Conservation (phyloP, 108 stramenopile genomes). For the Cyclotella distinguenda region DNA sequence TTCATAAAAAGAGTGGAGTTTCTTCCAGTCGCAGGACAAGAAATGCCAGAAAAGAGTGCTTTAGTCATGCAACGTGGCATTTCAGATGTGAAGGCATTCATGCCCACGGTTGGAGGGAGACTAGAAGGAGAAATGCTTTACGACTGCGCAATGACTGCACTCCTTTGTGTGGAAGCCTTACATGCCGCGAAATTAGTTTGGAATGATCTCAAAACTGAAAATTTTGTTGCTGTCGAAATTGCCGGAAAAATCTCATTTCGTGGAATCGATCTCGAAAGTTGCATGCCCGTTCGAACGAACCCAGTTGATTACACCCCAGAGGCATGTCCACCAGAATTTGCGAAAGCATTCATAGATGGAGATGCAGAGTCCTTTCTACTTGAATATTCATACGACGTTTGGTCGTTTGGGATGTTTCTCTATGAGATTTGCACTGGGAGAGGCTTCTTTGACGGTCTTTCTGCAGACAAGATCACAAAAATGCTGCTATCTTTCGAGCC, state of each 20-base stretch:
- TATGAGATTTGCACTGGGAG: constrained; percentile 75
- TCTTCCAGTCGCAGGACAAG: constrained; percentile 56
- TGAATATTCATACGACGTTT: constrained; percentile 80
- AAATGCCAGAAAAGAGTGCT: constrained; percentile 65
- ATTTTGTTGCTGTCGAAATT: constrained; percentile 76
- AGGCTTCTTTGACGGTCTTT: constrained; percentile 74
- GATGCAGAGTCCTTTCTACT: constrained; percentile 75
- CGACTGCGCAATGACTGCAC: constrained; percentile 69
- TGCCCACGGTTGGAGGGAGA: constrained; percentile 53
- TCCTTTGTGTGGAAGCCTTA: constrained; percentile 73
- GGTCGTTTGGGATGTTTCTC: constrained; percentile 84
- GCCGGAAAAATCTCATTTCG: constrained; percentile 30
- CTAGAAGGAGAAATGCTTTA: constrained; percentile 67
- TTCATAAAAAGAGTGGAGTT: constrained; percentile 64
- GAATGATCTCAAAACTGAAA: constrained; percentile 90
- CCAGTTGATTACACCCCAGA: constrained; percentile 91
- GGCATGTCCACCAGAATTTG: constrained; percentile 91
- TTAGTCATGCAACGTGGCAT: constrained; percentile 78
- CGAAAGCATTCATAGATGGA: constrained; percentile 68
- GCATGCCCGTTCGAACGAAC: constrained; percentile 64
- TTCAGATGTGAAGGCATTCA: constrained; percentile 73
- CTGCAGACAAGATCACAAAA: constrained; percentile 73
- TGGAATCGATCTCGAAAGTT: constrained; percentile 88
- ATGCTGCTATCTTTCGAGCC: constrained; percentile 51
- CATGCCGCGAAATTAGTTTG: constrained; percentile 77